Evolutionary conservation across 2,329 filamentous ascomycete genomes (phyloP), one percentile per base, ranked within the genome.

Genomic region (Lasiodiplodia theobromae): DNA sequence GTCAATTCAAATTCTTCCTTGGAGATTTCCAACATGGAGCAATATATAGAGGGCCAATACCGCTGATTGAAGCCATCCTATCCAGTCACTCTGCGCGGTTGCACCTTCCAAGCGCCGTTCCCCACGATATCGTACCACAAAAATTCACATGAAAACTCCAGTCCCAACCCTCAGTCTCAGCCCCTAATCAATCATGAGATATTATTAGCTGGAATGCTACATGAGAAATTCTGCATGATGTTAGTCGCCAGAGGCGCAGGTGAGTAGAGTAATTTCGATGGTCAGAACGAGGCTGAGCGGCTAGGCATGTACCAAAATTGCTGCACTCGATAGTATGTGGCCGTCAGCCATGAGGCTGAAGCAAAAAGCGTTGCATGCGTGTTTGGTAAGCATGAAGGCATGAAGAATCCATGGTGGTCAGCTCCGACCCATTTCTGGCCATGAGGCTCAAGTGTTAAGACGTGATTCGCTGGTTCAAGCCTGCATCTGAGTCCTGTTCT

Each of bases 271-370:
- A 5, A 21, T 23, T 18, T 21, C 25, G 18, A 6, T 52, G 6
- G 49, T 52, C n/a, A 52, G 49, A 21, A 23, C 49, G n/a, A 52
- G 49, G 49, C 49, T 52, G 49, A 52, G 18, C 49, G 49, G n/a
- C n/a, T 52, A 10, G n/a, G 1, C 10, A 23, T 52, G 23, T 23
- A 23, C 23, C 6, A 3, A 25, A 2, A 23, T 52, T 52, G 49
- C 49, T 52, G n/a, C 49, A 52, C 21, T 25, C 6, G 49, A 52
- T 3, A 52, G 49, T 7, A 23, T 52, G 12, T 23, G 49, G 49
- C 49, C 49, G n/a, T 23, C n/a, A 52, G 21, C n/a, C 18, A 52
- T 12, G 49, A n/a, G 49, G n/a, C n/a, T 52, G 49, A 52, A 25
- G 49, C 49, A 23, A 21, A 52, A 12, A 5, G n/a, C 1, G n/a